Conservation (phyloP, 345 rosid genomes). For the Lumnitzera racemosa region DNA sequence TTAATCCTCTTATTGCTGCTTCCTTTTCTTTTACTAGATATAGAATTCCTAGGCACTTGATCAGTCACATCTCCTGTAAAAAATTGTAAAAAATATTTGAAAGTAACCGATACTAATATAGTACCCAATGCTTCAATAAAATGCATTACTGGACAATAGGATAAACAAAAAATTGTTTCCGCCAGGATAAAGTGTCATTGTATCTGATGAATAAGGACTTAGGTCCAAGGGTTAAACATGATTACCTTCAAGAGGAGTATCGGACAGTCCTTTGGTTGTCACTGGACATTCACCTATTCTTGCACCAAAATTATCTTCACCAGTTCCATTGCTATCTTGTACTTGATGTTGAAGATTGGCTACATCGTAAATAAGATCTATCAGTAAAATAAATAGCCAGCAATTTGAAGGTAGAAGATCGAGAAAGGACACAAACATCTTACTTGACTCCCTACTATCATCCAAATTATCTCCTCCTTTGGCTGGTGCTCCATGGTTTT, state of each 20-base stretch:
- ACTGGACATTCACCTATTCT: conserved; percentile 21
- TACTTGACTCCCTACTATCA: conserved; percentile 26
- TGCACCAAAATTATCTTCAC: conserved; percentile 12
- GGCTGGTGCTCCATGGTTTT: conserved; percentile 10
- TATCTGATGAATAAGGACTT: too few species aligned
- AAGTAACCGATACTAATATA: background rate
- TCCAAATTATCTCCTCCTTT: conserved; percentile 15
- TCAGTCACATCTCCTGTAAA: conserved; percentile 25
- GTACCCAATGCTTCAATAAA: too few species aligned
- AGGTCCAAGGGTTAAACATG: background rate
- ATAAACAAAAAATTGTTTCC: background rate
- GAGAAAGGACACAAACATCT: conserved; percentile 10
- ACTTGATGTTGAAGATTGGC: conserved; percentile 24
- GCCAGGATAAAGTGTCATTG: too few species aligned
- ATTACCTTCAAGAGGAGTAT: conserved; percentile 43
- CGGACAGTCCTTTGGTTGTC: conserved; percentile 42
- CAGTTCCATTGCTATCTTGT: conserved; percentile 14
- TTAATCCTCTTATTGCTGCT: conserved; percentile 49
- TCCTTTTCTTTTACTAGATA: conserved; percentile 30
- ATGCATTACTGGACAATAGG: too few species aligned
- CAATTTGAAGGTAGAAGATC: background rate
- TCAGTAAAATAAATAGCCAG: background rate
- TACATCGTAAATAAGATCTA: conserved; percentile 5
- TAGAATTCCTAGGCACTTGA: conserved; percentile 10
- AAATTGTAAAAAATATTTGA: background rate